Conservation (phyloP, 495 filamentous ascomycete species). For the Tetracladium marchalianum region DNA sequence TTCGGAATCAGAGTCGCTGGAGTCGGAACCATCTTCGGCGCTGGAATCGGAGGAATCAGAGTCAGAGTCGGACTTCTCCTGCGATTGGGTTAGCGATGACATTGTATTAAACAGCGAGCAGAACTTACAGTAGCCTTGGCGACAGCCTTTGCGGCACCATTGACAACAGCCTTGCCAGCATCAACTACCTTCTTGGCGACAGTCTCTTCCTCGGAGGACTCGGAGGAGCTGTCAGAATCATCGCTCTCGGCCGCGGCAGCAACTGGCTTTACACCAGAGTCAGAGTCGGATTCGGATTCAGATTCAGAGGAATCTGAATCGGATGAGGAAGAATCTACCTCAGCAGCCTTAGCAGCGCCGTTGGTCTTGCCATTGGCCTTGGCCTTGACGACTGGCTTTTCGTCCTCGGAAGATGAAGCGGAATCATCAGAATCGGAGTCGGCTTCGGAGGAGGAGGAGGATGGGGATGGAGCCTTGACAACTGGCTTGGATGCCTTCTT, state of each 20-base stretch:
- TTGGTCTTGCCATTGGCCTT: too few relatives aligned
- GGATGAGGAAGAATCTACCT: slow-evolving; percentile 23
- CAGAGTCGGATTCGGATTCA: slow-evolving; percentile 16
- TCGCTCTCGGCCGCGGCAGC: slow-evolving; percentile 25
- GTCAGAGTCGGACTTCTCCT: slow-evolving; percentile 25
- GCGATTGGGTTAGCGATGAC: slow-evolving; percentile 15
- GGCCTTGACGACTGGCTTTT: slow-evolving; percentile 22
- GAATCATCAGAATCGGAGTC: slow-evolving; percentile 23
- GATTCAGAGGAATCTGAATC: slow-evolving; percentile 13
- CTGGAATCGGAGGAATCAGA: slow-evolving; percentile 20
- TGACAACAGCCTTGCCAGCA: slow-evolving; percentile 18
- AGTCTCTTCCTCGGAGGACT: slow-evolving; percentile 27
- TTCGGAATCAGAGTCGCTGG: slow-evolving; percentile 36
- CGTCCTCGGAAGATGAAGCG: slow-evolving; percentile 22
- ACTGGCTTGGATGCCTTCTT: slow-evolving; percentile 37
- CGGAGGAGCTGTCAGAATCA: slow-evolving; percentile 27
- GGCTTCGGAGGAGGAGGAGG: slow-evolving; percentile 26
- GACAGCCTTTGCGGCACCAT: slow-evolving; percentile 27
- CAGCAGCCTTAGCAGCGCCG: slow-evolving; percentile 24
- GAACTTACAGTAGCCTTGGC: slow-evolving; percentile 29
- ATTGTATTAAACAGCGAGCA: slow-evolving; percentile 2
- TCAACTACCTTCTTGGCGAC: slow-evolving; percentile 23
- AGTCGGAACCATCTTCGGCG: slow-evolving; percentile 25
- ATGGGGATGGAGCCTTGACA: slow-evolving; percentile 33
- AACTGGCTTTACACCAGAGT: slow-evolving; percentile 16